Evolutionary conservation across 2,329 filamentous ascomycete genomes (phyloP).

Genomic region (Coniochaeta sp.): DNA sequence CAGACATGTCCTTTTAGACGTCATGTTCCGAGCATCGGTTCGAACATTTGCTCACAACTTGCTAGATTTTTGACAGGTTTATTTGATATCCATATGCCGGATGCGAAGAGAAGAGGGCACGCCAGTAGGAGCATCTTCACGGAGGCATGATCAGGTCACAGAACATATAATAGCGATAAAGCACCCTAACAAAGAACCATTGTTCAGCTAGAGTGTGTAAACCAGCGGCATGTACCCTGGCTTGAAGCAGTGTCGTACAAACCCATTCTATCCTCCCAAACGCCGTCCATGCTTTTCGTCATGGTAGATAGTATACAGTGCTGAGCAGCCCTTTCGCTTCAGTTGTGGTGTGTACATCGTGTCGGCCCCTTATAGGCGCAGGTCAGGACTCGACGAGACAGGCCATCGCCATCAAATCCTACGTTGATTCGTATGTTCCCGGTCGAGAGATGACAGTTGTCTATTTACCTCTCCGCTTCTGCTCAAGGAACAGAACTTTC

Average conservation of each 20-base stretch:
- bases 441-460: background rate
- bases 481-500: slow-evolving; percentile 92
- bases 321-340: background rate
- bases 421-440: slow-evolving; percentile 7
- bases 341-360: background rate
- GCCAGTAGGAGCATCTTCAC: background rate
- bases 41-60: background rate
- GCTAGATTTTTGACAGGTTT: background rate
- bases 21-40: background rate
- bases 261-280: background rate
- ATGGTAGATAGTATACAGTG: slow-evolving; percentile 2
- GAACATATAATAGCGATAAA: background rate
- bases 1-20: too few species aligned
- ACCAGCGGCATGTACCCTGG: background rate
- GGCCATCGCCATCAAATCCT: background rate
- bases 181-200: background rate
- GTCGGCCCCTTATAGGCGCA: background rate
- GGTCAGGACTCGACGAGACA: background rate
- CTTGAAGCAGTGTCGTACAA: background rate
- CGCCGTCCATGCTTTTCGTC: background rate
- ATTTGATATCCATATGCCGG: background rate
- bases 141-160: background rate
- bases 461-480: slow-evolving; percentile 65
- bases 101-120: background rate
- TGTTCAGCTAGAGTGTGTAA: background rate